Percentiles rank a stretch among this genome's conserved stretches.
Conservation (phyloP, 2,329 filamentous ascomycete genomes). For the Moelleriella libera region DNA sequence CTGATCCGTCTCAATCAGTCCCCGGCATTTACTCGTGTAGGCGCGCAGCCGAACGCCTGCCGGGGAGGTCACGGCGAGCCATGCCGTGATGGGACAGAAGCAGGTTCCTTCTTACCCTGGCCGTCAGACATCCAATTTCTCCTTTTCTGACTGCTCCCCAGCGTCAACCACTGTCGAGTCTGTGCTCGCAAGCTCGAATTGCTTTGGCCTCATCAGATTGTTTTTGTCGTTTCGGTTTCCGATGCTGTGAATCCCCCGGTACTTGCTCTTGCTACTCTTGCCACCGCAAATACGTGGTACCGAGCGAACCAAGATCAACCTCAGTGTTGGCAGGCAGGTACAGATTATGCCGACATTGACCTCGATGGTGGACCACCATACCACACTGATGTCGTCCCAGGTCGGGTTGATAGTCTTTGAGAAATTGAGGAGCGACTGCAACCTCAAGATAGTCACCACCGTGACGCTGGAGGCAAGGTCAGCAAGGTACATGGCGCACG, state of each 20-base stretch:
- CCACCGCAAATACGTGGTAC: slow-evolving; percentile 1
- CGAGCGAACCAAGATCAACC: slow-evolving; percentile 2
- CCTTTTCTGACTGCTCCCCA: neutral
- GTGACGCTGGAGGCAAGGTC: slow-evolving; percentile 2
- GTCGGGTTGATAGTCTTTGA: slow-evolving; percentile 4
- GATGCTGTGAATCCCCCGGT: neutral
- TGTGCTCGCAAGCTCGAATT: slow-evolving; percentile 1
- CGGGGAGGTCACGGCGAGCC: no score
- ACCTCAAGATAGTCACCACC: slow-evolving; percentile 2
- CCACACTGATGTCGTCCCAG: slow-evolving; percentile 3
- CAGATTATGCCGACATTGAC: slow-evolving; percentile 4
- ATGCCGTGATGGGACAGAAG: no score
- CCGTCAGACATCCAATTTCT: neutral
- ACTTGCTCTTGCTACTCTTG: neutral
- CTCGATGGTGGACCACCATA: slow-evolving; percentile 4
- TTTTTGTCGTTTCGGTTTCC: neutral
- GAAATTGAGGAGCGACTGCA: slow-evolving; percentile 3
- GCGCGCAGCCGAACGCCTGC: no score
- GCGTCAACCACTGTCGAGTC: neutral
- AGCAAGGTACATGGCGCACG: neutral
- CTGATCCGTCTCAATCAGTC: no score
- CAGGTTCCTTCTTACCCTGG: no score
- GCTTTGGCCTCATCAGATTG: slow-evolving; percentile 1
- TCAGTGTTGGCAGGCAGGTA: slow-evolving; percentile 2
- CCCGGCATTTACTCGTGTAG: no score